phyloP scores from a whole-genome alignment of 2,329 filamentous ascomycete species.

The Arthroderma uncinatum region DNA sequence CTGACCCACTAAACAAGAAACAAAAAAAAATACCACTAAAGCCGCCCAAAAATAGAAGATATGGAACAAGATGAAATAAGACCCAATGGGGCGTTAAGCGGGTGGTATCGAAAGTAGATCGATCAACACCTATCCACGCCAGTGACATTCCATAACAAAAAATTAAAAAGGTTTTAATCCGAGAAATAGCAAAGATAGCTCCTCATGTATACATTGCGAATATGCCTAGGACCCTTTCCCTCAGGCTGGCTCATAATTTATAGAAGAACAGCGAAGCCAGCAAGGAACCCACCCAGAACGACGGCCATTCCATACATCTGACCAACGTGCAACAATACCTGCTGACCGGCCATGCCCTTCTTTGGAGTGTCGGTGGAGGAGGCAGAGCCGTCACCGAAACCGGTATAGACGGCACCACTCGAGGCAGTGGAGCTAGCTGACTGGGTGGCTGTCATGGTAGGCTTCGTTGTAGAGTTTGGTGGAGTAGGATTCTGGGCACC shows the following conservation, averaged over 20 bases:
- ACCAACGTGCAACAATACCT: conserved; percentile 41
- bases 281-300: conserved; percentile 45
- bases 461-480: conserved; percentile 41
- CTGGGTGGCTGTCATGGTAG: conserved; percentile 25
- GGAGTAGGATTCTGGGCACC: conserved; percentile 48
- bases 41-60: background rate
- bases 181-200: background rate
- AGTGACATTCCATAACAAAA: background rate
- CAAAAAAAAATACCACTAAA: background rate
- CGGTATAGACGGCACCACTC: conserved; percentile 34
- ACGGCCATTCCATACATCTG: conserved; percentile 47
- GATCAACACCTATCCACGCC: background rate
- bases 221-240: background rate
- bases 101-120: background rate
- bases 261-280: conserved; percentile 46
- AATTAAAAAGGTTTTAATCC: background rate
- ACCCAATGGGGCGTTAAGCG: background rate
- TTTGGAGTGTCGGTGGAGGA: conserved; percentile 24
- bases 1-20: background rate
- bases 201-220: conserved; percentile 4
- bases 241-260: background rate
- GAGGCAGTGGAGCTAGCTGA: conserved; percentile 26
- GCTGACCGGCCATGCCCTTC: conserved; percentile 21
- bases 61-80: background rate
- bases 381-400: conserved; percentile 32